A percentile compares a stretch with the other conserved stretches of the same genome.
Evolutionary conservation across 192 early-diverging fungal genomes (phyloP).

Genomic region (Podila verticillata): DNA sequence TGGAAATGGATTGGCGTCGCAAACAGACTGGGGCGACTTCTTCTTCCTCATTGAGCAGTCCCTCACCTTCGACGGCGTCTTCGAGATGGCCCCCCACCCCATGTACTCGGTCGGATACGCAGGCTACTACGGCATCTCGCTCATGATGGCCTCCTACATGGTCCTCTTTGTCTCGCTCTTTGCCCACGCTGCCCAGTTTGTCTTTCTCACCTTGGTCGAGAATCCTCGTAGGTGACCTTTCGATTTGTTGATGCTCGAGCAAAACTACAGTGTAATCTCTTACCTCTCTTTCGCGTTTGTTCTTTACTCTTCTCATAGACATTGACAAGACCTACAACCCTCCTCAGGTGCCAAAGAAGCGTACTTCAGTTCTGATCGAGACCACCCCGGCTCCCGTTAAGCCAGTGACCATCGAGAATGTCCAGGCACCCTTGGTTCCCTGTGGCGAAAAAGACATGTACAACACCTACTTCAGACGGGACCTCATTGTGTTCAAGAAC

Average conservation of each 20-base stretch:
- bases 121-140: conserved; percentile 93
- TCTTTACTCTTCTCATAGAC: conserved; percentile 56
- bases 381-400: conserved; percentile 8
- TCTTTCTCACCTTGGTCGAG: conserved; percentile 91
- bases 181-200: conserved; percentile 89
- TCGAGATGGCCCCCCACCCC: conserved; percentile 97
- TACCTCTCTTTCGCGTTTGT: too few relatives aligned
- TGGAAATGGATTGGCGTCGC: background rate
- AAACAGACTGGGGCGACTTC: conserved; percentile 96
- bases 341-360: conserved; percentile 48
- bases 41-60: conserved; percentile 94
- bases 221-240: conserved; percentile 76
- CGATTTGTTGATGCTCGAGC: background rate
- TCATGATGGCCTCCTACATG: conserved; percentile 91
- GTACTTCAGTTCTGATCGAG: conserved; percentile 11
- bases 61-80: conserved; percentile 92
- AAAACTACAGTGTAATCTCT: too few relatives aligned
- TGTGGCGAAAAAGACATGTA: conserved; percentile 59
- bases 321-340: conserved; percentile 73
- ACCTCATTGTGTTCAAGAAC: conserved; percentile 91
- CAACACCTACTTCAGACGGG: conserved; percentile 81
- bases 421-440: conserved; percentile 41
- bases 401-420: conserved; percentile 24
- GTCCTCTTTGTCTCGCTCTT: conserved; percentile 90
- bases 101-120: conserved; percentile 99